Evolutionary conservation across 441 rosid species (phyloP).

Genomic region (Corymbia citriodora): DNA sequence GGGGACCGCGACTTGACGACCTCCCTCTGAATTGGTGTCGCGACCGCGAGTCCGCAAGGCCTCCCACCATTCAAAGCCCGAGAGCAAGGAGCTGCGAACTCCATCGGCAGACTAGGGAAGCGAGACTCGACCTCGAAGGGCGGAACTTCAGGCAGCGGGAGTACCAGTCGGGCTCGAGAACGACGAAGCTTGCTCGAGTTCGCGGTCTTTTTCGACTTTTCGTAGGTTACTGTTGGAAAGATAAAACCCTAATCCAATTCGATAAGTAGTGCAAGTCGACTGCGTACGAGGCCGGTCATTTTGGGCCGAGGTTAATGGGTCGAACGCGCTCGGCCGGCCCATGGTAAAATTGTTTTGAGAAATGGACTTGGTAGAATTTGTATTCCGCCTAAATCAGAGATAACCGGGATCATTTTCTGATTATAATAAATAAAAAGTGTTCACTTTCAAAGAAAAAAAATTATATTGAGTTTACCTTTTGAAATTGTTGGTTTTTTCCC

Average conservation of each 20-base stretch:
- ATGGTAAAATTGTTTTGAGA: not conserved
- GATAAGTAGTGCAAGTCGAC: not conserved
- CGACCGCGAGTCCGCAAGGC: slow-evolving; percentile 2
- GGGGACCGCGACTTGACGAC: slow-evolving; percentile 1
- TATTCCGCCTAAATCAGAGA: not conserved
- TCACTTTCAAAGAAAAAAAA: not conserved
- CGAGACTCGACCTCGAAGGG: not conserved
- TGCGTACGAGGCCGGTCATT: not conserved
- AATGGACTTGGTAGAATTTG: not conserved
- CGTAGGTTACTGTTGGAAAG: not conserved
- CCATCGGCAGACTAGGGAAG: not conserved
- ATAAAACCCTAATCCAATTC: not conserved
- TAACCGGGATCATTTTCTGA: not conserved
- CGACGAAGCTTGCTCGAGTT: not conserved
- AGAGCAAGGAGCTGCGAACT: slow-evolving; percentile 13
- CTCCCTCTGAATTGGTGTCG: slow-evolving; percentile 5
- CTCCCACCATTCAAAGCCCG: slow-evolving; percentile 23
- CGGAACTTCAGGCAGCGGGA: not conserved
- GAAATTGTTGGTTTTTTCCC: not conserved
- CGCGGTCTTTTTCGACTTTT: not conserved
- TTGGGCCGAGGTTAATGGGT: not conserved
- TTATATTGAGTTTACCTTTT: not conserved
- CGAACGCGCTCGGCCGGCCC: not conserved
- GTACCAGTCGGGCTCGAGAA: not conserved
- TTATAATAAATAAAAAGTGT: not conserved